Percentiles rank a stretch among this genome's conserved stretches.
Conservation (phyloP, 805 yeast genomes). For the Limtongozyma cylindracea region DNA sequence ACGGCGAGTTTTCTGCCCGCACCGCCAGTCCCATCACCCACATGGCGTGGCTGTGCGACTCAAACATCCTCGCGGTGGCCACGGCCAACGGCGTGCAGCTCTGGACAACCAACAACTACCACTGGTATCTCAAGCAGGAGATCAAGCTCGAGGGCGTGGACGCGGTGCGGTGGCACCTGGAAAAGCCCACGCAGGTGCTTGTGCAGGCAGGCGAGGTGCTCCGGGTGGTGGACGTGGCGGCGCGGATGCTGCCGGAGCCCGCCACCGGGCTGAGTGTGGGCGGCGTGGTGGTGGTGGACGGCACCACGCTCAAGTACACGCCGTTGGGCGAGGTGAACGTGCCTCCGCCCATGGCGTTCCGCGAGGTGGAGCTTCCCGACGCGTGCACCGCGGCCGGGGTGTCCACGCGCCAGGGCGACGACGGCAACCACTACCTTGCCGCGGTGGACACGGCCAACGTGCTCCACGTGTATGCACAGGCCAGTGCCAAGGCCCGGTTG, state of each 20-base stretch:
- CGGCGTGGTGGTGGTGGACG: constrained; percentile 62
- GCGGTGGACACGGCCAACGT: too few species aligned
- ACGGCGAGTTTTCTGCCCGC: constrained; percentile 56
- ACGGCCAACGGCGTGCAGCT: constrained; percentile 41
- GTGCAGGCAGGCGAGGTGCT: constrained; percentile 21
- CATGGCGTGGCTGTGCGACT: constrained; percentile 59
- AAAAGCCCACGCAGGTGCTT: constrained; percentile 55
- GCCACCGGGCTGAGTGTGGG: constrained; percentile 55
- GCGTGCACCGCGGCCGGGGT: too few species aligned
- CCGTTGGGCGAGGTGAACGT: constrained; percentile 70
- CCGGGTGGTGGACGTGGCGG: constrained; percentile 43
- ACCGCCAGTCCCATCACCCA: constrained; percentile 16
- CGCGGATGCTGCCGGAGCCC: constrained; percentile 42
- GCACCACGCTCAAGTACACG: constrained; percentile 41
- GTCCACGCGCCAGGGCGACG: too few species aligned
- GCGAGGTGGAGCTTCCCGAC: constrained; percentile 24
- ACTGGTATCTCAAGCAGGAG: constrained; percentile 87
- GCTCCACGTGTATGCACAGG: too few species aligned
- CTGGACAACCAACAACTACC: constrained; percentile 84
- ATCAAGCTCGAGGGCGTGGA: constrained; percentile 9
- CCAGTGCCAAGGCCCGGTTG: too few species aligned
- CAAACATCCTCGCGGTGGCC: constrained; percentile 55
- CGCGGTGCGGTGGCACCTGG: constrained; percentile 67
- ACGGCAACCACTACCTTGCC: too few species aligned
- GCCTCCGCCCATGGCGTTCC: constrained; percentile 80